Conservation (phyloP, 2,329 filamentous ascomycete species). For the Dactylonectria macrodidyma region DNA sequence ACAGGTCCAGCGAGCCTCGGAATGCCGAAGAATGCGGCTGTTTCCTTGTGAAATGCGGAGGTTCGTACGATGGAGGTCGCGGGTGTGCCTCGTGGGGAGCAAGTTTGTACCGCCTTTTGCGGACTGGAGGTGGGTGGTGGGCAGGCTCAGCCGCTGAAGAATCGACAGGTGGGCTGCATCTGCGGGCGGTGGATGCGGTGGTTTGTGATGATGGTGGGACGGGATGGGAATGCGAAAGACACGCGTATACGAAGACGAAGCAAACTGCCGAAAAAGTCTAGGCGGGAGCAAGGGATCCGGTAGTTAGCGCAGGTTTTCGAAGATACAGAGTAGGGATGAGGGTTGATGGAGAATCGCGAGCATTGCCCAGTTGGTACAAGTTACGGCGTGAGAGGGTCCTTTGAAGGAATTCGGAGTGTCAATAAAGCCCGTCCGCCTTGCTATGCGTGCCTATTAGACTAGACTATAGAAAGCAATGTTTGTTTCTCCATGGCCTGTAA, state of each 20-base stretch:
- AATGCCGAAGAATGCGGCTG: constrained; percentile 1
- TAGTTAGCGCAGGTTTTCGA: constrained; percentile 10
- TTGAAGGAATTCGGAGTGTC: neutral
- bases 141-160: neutral
- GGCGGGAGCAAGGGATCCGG: constrained; percentile 23
- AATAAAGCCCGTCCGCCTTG: no score
- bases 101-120: constrained; percentile 18
- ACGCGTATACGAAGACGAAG: neutral
- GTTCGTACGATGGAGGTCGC: constrained; percentile 25
- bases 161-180: constrained; percentile 1
- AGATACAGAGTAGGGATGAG: neutral
- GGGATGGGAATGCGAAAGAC: neutral
- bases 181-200: neutral
- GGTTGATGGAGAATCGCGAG: constrained; percentile 18
- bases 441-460: no score
- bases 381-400: neutral
- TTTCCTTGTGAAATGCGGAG: constrained; percentile 32
- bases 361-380: neutral
- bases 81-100: neutral
- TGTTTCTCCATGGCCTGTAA: neutral
- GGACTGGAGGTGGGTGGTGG: constrained; percentile 20
- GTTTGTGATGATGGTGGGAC: constrained; percentile 5
- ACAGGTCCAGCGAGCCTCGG: constrained; percentile 19
- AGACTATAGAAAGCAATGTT: neutral
- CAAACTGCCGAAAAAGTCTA: constrained; percentile 25